A percentile compares a stretch with the other conserved stretches of the same genome.
Evolutionary conservation across 2,329 filamentous ascomycete species (phyloP).

Genomic region (Pleoardoris graminearum): DNA sequence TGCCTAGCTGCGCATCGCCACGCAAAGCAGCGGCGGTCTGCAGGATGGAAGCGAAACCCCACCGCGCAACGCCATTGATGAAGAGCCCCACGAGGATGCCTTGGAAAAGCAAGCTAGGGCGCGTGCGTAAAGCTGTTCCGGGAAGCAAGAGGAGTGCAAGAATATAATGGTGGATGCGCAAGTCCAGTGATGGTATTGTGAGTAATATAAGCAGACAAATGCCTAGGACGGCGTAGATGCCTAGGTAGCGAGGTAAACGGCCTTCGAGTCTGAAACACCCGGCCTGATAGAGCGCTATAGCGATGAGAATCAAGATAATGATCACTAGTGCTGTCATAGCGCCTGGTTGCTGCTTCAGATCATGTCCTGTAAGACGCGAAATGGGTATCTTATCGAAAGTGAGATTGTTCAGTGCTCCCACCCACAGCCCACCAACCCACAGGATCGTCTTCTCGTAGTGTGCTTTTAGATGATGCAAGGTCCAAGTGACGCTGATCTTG

Average conservation of each 20-base stretch:
- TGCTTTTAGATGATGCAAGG: conserved; percentile 34
- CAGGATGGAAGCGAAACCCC: conserved; percentile 88
- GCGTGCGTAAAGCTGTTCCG: conserved; percentile 84
- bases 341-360: conserved; percentile 44
- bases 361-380: conserved; percentile 41
- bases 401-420: conserved; percentile 39
- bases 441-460: conserved; percentile 43
- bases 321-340: conserved; percentile 40
- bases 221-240: conserved; percentile 76
- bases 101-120: conserved; percentile 84
- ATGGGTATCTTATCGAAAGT: conserved; percentile 43
- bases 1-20: conserved; percentile 56
- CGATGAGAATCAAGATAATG: conserved; percentile 35
- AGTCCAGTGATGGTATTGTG: conserved; percentile 74
- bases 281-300: conserved; percentile 36
- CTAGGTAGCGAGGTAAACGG: conserved; percentile 71
- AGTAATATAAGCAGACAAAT: conserved; percentile 77
- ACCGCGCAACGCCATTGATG: conserved; percentile 88
- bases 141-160: conserved; percentile 85
- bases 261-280: conserved; percentile 41
- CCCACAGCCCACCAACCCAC: conserved; percentile 43
- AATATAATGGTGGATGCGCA: conserved; percentile 93
- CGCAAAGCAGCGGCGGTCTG: conserved; percentile 76
- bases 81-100: conserved; percentile 88
- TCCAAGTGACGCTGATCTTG: conserved; percentile 30